Evolutionary conservation across 2,329 filamentous ascomycete genomes (phyloP).

Genomic region (Aspergillus fijiensis): DNA sequence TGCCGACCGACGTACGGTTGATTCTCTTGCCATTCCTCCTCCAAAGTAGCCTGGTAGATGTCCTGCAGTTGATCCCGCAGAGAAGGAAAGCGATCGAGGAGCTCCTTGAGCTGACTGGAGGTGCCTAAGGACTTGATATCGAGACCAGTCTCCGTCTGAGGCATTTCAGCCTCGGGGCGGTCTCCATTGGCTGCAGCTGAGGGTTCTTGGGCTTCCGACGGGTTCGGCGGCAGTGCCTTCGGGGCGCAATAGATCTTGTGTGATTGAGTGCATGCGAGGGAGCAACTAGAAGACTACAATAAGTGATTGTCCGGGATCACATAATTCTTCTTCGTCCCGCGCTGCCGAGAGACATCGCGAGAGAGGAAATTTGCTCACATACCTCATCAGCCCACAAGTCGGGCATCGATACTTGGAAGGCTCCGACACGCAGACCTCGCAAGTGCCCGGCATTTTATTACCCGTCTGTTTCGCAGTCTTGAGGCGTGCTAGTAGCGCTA

Average conservation of each 20-base stretch:
- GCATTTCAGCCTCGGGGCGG: conserved; percentile 6
- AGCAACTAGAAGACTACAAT: conserved; percentile 38
- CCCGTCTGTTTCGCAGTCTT: conserved; percentile 8
- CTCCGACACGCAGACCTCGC: conserved; percentile 40
- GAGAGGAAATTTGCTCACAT: conserved; percentile 11
- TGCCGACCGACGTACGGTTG: conserved; percentile 23
- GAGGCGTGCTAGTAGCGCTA: conserved; percentile 9
- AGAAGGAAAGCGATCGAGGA: conserved; percentile 40
- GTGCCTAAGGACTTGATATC: conserved; percentile 22
- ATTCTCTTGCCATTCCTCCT: conserved; percentile 43
- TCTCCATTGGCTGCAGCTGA: conserved; percentile 1
- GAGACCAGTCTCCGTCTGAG: conserved; percentile 8
- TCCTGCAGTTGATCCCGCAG: conserved; percentile 42
- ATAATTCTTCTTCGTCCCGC: not conserved
- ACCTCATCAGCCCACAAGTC: conserved; percentile 41
- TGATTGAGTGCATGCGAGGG: conserved; percentile 45
- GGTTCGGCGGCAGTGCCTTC: conserved; percentile 22
- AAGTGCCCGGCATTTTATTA: conserved; percentile 32
- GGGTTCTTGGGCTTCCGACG: not conserved
- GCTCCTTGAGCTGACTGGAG: conserved; percentile 36
- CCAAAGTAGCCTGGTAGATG: conserved; percentile 44
- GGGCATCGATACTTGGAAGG: conserved; percentile 43
- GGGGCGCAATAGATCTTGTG: conserved; percentile 46
- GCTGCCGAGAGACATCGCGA: not conserved
- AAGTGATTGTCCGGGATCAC: not conserved